Percentiles rank a stretch among this genome's conserved stretches.
These are phyloP conservation scores for Picea glauca DNA, from an alignment of 75 land plant genomes.

Conservation along the genomic window DNA sequence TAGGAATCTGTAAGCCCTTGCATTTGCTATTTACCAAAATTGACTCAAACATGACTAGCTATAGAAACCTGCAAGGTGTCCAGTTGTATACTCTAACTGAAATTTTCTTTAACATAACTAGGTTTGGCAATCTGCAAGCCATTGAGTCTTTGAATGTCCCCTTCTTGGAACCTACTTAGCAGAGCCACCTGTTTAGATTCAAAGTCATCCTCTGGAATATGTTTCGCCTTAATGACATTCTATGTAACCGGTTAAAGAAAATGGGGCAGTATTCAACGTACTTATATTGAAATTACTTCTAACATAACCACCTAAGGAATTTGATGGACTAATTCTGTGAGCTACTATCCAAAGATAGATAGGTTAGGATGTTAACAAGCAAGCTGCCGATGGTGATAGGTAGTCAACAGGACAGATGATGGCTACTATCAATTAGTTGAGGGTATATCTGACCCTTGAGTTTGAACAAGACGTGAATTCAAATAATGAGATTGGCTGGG, in stretches of 20 bases:
- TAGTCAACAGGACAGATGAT: not conserved
- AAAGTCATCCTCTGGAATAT: conserved; percentile 3
- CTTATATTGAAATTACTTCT: not conserved
- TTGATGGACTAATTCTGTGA: not conserved
- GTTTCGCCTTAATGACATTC: not conserved
- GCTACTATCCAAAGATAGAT: no score
- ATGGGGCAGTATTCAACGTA: not conserved
- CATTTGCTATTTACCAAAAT: no score
- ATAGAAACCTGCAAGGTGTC: not conserved
- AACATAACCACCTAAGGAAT: not conserved
- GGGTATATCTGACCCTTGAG: not conserved
- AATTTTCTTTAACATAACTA: not conserved
- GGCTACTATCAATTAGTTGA: not conserved
- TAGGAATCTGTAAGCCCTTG: no score
- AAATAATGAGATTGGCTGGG: not conserved
- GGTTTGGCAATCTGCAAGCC: not conserved
- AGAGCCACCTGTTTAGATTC: not conserved
- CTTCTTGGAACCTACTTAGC: not conserved
- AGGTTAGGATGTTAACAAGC: not conserved
- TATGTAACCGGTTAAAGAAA: not conserved
- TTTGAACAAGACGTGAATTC: not conserved
- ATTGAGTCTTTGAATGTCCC: not conserved
- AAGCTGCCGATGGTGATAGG: not conserved
- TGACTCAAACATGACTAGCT: not conserved
- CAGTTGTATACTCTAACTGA: not conserved